Evolutionary conservation across 2,329 filamentous ascomycete genomes (phyloP).

Genomic region (Scopulariopsis brevicaulis): DNA sequence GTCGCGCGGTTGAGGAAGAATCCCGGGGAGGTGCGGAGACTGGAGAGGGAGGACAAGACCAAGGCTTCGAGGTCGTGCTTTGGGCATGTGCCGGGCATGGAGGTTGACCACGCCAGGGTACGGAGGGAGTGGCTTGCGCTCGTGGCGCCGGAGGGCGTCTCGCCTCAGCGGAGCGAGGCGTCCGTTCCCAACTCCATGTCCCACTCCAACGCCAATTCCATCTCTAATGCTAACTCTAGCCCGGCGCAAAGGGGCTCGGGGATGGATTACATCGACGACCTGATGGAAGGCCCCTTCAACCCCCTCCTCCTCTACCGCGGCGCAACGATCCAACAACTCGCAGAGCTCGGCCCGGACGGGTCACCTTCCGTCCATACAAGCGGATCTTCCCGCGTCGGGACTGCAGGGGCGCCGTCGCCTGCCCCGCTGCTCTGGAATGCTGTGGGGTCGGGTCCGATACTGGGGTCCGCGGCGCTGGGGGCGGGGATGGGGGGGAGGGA

Average conservation of each 20-base stretch:
- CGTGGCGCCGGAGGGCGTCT: conserved; percentile 18
- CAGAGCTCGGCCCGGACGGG: neutral
- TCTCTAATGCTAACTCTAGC: too few species aligned
- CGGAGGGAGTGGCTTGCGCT: conserved; percentile 39
- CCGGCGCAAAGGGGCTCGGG: too few species aligned
- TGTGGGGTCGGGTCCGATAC: neutral
- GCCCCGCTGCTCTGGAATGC: too few species aligned
- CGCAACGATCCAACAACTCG: neutral
- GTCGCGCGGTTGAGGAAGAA: conserved; percentile 34
- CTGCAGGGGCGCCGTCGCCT: neutral
- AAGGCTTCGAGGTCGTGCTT: conserved; percentile 32
- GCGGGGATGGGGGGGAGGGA: neutral
- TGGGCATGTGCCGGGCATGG: conserved; percentile 32
- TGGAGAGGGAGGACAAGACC: conserved; percentile 36
- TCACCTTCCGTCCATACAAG: neutral
- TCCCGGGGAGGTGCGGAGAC: conserved; percentile 32
- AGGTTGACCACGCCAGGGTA: conserved; percentile 30
- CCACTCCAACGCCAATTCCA: too few species aligned
- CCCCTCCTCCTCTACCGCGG: neutral
- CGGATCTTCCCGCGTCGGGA: neutral
- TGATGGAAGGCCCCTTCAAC: neutral
- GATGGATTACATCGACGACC: neutral
- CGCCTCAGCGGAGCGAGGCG: neutral
- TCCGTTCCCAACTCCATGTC: neutral
- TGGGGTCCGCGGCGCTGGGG: neutral